Evolutionary conservation across 331 rosid genomes (phyloP), one percentile per base, ranked within the genome.

Genomic region (Telfairia occidentalis): DNA sequence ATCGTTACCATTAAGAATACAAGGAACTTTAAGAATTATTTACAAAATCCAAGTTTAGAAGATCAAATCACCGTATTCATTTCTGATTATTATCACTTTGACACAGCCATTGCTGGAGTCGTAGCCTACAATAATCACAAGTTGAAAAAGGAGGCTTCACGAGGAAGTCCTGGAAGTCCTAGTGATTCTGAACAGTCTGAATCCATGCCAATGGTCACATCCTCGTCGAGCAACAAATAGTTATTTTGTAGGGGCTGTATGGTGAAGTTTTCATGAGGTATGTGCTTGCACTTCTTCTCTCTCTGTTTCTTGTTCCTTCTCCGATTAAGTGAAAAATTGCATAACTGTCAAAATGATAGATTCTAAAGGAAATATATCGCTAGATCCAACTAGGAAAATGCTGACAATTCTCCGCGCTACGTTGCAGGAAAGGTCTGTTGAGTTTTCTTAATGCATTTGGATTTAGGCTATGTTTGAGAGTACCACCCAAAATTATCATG

Each of bases 51-150:
- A 50, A 5, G 43, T 50, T 38, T 34, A 9, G 42, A 71, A 71
- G 26, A 29, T 28, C 5, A 43, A 23, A 67, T 42, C 21, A 34
- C 9, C 26, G 11, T 71, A 28, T 26, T 46, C 23, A 16, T 70
- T 73, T 73, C 42, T 50, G 26, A 32, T 10, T 74, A 5, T 34
- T 12, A 50, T 35, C 35, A 13, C 38, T 80, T 53, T 19, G 24
- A 63, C 86, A 73, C 96, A 92, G 99, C 99, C 78, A 95, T 95
- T 82, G 92, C 89, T 18, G 99, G 99, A 50, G 99, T 95, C 58
- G 99, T 92, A 46, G 97, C 99, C 79, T 95, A 95, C 80, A 95
- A 95, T 74, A 95, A 95, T 83, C 78, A 65, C 84, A 95, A 95
- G 85, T 83, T 95, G 60, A 95, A 83, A 81, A 90, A 84, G 73